Evolutionary conservation across 768 basidiomycete genomes (phyloP), one percentile per base, ranked within the genome.

Genomic region (Fomitopsis pulvina): DNA sequence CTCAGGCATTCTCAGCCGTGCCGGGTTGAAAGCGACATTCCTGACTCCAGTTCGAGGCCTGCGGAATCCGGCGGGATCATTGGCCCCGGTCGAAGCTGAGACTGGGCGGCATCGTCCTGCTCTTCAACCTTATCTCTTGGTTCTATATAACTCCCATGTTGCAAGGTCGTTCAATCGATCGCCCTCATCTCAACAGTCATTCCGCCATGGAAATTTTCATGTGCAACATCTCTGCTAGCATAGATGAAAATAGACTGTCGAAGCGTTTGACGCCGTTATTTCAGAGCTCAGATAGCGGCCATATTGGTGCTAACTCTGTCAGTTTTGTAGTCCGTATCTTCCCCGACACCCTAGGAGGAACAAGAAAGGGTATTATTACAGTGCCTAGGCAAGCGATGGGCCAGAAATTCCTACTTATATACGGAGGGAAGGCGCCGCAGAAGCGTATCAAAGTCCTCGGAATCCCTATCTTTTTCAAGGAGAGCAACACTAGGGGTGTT

Each of bases 261-360:
- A 54, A 51, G 1, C 60, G 63, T 10, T 56, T 85, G 8, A 75
- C 76, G 3, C 53, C 27, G 0, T 57, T 77, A 46, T 67, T 85
- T 1, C 82, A 85, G 54, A 48, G 58, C 2, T 64, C 69, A 4
- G 57, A 56, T 3, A 80, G 76, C 61, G 54, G 62, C 3, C 47
- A 40, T 1, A 57, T 60, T 38, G 59, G 64, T 3, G 46, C 51
- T 1, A 52, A 61, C 1, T 72, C 59, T 0, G 55, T 79, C 18
- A 84, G 83, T 54, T 85, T 84, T 55, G 68, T 78, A 32, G 71
- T 83, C 6, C 63, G 66, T 42, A 66, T 83, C 12, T 75, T 75
- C 58, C 69, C 51, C 68, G 24, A 28, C 71, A 65, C 37, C 42
- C 37, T 21, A 30, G 22, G 20, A 20, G n/a, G 32, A 45, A 32